Evolutionary conservation across 2,329 filamentous ascomycete genomes (phyloP).

Genomic region (Paecilomyces sp.): DNA sequence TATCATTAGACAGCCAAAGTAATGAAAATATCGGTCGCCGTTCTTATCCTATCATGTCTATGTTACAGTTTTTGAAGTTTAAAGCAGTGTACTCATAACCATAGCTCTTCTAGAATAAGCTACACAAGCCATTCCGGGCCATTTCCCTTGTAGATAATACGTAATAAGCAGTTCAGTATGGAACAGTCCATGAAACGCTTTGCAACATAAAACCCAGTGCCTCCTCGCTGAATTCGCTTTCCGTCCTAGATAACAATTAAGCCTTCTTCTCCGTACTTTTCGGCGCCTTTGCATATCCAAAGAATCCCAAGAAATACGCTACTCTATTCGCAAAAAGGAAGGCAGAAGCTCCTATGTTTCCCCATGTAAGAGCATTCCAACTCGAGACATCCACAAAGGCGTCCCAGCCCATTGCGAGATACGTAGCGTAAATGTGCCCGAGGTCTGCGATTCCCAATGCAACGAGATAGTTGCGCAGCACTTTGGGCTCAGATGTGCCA

Average conservation of each 20-base stretch:
- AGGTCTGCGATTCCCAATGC: constrained; percentile 60
- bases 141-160: background rate
- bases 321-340: constrained; percentile 52
- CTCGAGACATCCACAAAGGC: constrained; percentile 44
- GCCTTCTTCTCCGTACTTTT: constrained; percentile 14
- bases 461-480: constrained; percentile 60
- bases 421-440: constrained; percentile 59
- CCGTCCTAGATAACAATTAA: background rate
- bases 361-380: constrained; percentile 69
- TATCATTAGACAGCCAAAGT: background rate
- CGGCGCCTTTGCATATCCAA: constrained; percentile 40
- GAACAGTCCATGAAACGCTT: background rate
- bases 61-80: too few species aligned
- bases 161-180: background rate
- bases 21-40: background rate
- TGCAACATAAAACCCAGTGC: too few species aligned
- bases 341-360: constrained; percentile 60
- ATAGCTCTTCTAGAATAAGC: too few species aligned
- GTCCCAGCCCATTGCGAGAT: constrained; percentile 51
- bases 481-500: constrained; percentile 56
- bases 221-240: background rate
- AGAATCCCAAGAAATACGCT: constrained; percentile 53
- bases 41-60: too few species aligned
- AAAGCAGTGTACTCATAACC: too few species aligned
- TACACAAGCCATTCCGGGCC: background rate